A percentile compares a stretch with the other conserved stretches of the same genome.
These are phyloP conservation scores for Arabis alpina DNA, from an alignment of 345 rosid genomes.

Conservation along the genomic window DNA sequence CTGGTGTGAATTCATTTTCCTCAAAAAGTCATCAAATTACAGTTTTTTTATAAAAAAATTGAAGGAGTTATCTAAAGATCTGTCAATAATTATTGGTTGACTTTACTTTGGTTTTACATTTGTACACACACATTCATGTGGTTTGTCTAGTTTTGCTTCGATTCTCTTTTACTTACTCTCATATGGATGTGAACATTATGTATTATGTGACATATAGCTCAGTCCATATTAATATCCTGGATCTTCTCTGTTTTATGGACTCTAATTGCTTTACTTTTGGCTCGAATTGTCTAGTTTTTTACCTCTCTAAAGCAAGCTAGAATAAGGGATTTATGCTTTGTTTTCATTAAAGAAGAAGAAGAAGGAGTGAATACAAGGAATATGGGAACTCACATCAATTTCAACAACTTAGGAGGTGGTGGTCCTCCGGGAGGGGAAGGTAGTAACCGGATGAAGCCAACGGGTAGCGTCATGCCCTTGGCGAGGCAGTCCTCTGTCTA, in stretches of 20 bases:
- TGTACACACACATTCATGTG: constrained; percentile 35
- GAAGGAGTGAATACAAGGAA: constrained; percentile 23
- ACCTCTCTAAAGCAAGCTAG: constrained; percentile 16
- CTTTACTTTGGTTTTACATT: constrained; percentile 33
- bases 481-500: constrained; percentile 77
- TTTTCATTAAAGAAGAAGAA: constrained; percentile 41
- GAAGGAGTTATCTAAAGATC: constrained; percentile 32
- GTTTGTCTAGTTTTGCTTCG: constrained; percentile 17
- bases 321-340: too few relatives aligned
- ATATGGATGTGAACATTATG: constrained; percentile 24
- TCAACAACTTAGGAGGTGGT: constrained; percentile 56
- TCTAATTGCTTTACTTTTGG: constrained; percentile 20
- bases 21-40: constrained; percentile 18
- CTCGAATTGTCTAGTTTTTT: background rate
- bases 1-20: constrained; percentile 23
- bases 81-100: constrained; percentile 22
- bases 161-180: background rate
- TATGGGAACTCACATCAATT: constrained; percentile 70
- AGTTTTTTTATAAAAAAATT: too few relatives aligned
- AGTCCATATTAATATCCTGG: background rate
- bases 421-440: constrained; percentile 53
- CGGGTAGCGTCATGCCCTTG: constrained; percentile 49
- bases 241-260: constrained; percentile 29
- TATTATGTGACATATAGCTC: constrained; percentile 18
- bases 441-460: constrained; percentile 43